A percentile compares a stretch with the other conserved stretches of the same genome.
Conservation (phyloP, 371 early-diverging fungal genomes). For the Nosema muscidifuracis region DNA sequence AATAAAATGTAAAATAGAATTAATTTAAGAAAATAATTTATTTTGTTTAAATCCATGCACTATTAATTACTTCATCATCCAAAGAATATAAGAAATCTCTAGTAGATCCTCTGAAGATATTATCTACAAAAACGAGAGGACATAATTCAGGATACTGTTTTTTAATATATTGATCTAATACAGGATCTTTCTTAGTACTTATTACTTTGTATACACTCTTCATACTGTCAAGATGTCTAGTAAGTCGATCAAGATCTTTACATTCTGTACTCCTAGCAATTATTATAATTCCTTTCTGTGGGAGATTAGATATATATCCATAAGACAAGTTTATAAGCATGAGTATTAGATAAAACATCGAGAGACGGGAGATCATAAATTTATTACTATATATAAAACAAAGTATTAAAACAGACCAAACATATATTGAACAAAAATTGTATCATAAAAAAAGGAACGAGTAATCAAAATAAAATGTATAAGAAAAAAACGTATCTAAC, state of each 20-base stretch:
- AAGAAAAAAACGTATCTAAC: too few relatives aligned
- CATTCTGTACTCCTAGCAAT: background rate
- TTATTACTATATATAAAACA: too few relatives aligned
- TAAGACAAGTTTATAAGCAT: too few relatives aligned
- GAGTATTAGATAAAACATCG: too few relatives aligned
- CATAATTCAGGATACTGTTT: background rate
- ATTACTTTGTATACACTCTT: background rate
- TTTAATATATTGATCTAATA: background rate
- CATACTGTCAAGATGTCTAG: background rate
- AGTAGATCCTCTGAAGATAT: background rate
- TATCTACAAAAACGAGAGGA: background rate
- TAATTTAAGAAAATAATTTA: background rate
- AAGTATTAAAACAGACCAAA: too few relatives aligned
- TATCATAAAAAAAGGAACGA: too few relatives aligned
- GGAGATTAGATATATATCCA: too few relatives aligned
- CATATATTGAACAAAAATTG: too few relatives aligned
- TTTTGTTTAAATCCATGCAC: slow-evolving; percentile 22
- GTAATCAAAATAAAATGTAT: too few relatives aligned
- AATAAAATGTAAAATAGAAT: slow-evolving; percentile 16
- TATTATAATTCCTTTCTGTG: background rate
- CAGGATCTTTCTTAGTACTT: background rate
- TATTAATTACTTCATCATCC: background rate
- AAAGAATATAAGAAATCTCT: background rate
- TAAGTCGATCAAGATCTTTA: background rate
- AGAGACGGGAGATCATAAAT: too few relatives aligned